Percentiles rank a stretch among this genome's conserved stretches.
These are phyloP conservation scores for Effrenium voratum DNA, from an alignment of 73 alveolate species.

Conservation along the genomic window DNA sequence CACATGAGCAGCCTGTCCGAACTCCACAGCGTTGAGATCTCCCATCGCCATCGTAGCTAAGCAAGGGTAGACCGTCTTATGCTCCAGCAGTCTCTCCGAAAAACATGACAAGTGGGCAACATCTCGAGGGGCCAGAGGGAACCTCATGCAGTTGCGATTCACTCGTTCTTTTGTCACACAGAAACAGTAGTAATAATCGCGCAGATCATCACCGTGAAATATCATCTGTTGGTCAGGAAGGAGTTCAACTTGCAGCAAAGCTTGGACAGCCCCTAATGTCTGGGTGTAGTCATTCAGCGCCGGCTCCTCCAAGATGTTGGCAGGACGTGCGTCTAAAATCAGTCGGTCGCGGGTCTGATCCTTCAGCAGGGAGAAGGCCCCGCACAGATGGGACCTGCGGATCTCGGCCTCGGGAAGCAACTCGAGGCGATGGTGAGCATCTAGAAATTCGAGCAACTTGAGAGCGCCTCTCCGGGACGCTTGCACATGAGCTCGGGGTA, in stretches of 20 bases:
- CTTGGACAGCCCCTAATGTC: background rate
- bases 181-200: background rate
- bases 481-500: background rate
- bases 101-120: background rate
- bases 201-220: background rate
- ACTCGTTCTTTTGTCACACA: background rate
- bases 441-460: background rate
- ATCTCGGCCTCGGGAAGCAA: background rate
- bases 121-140: background rate
- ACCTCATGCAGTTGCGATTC: background rate
- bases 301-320: background rate
- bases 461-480: background rate
- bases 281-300: background rate
- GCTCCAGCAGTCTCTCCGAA: background rate
- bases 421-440: background rate
- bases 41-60: slow-evolving; percentile 1
- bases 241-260: background rate
- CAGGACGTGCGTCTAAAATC: background rate
- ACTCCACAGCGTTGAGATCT: too few relatives aligned
- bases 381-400: background rate
- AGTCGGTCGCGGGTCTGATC: background rate
- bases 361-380: background rate
- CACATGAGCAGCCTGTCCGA: background rate
- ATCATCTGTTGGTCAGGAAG: background rate
- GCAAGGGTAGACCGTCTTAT: background rate